Conservation (phyloP, 1,284 basidiomycete species). For the Trametes sp. region DNA sequence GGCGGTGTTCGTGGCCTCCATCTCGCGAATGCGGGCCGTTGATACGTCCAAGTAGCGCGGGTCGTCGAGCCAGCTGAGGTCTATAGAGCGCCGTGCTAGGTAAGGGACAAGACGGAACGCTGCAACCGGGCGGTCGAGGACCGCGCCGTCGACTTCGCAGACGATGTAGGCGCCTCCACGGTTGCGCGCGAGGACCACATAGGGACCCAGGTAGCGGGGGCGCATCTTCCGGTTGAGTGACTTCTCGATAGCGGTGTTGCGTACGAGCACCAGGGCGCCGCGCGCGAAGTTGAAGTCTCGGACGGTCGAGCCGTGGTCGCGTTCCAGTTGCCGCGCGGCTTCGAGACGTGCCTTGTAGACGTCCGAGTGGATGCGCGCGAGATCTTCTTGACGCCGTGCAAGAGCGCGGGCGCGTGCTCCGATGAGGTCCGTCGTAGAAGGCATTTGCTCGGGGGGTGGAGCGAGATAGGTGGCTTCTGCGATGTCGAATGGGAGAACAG, state of each 20-base stretch:
- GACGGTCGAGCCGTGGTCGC: conserved; percentile 36
- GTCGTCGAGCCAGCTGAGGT: conserved; percentile 9
- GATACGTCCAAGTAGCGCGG: conserved; percentile 14
- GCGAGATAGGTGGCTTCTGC: conserved; percentile 48
- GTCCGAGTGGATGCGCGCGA: conserved; percentile 17
- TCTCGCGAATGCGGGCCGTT: conserved; percentile 16
- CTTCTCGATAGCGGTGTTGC: conserved; percentile 47
- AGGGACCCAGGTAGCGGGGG: conserved; percentile 35
- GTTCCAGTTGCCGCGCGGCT: conserved; percentile 34
- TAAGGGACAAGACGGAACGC: conserved; percentile 48
- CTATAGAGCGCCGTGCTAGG: conserved; percentile 16
- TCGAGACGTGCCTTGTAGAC: conserved; percentile 34
- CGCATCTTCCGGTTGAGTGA: conserved; percentile 43
- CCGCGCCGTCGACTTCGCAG: conserved; percentile 43
- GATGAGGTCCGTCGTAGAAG: conserved; percentile 37
- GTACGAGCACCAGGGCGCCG: conserved; percentile 46
- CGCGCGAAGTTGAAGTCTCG: conserved; percentile 44
- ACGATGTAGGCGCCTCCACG: conserved; percentile 43
- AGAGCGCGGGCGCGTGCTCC: conserved; percentile 36
- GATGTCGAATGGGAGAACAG: conserved; percentile 49
- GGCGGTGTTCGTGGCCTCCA: neutral
- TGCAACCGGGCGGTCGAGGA: conserved; percentile 37
- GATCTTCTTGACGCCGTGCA: conserved; percentile 33
- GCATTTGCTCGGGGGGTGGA: conserved; percentile 25
- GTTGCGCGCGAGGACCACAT: conserved; percentile 43